Evolutionary conservation across 2,329 filamentous ascomycete species (phyloP).

Genomic region (Aspergillus aculeatinus): DNA sequence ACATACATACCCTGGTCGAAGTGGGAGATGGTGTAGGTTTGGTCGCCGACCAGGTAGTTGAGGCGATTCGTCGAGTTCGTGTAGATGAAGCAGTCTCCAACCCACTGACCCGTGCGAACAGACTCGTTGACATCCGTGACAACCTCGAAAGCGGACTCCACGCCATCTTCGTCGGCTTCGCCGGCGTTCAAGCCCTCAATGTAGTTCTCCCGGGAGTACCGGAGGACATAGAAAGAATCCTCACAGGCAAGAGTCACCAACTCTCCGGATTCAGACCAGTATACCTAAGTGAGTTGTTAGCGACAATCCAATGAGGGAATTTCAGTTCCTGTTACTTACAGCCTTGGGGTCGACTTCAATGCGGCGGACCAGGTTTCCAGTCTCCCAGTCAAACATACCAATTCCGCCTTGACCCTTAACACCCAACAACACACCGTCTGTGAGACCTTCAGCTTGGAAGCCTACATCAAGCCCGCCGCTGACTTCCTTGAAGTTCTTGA

Average conservation of each 20-base stretch:
- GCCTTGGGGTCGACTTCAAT: conserved; percentile 75
- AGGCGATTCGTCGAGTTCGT: conserved; percentile 94
- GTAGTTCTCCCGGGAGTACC: conserved; percentile 88
- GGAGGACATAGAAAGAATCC: conserved; percentile 89
- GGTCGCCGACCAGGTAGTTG: conserved; percentile 96
- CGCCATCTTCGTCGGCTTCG: conserved; percentile 83
- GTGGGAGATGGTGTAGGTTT: conserved; percentile 95
- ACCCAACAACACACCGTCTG: conserved; percentile 84
- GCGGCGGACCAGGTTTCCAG: conserved; percentile 80
- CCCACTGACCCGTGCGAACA: conserved; percentile 93
- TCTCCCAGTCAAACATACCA: conserved; percentile 95
- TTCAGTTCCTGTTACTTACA: conserved; percentile 39
- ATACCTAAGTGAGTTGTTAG: conserved; percentile 60
- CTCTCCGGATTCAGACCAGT: conserved; percentile 97
- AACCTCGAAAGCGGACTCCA: conserved; percentile 93
- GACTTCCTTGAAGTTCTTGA: conserved; percentile 97
- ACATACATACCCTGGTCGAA: conserved; percentile 96
- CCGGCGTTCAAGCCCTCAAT: conserved; percentile 78
- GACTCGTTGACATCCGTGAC: conserved; percentile 93
- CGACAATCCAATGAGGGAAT: not conserved
- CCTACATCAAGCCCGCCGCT: conserved; percentile 84
- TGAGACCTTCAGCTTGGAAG: conserved; percentile 89
- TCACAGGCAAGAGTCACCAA: conserved; percentile 90
- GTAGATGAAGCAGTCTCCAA: conserved; percentile 98
- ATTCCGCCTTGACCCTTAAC: conserved; percentile 94